A percentile compares a stretch with the other conserved stretches of the same genome.
These are phyloP conservation scores for Russula griseocarnosa DNA, from an alignment of 768 basidiomycete species.

Conservation along the genomic window DNA sequence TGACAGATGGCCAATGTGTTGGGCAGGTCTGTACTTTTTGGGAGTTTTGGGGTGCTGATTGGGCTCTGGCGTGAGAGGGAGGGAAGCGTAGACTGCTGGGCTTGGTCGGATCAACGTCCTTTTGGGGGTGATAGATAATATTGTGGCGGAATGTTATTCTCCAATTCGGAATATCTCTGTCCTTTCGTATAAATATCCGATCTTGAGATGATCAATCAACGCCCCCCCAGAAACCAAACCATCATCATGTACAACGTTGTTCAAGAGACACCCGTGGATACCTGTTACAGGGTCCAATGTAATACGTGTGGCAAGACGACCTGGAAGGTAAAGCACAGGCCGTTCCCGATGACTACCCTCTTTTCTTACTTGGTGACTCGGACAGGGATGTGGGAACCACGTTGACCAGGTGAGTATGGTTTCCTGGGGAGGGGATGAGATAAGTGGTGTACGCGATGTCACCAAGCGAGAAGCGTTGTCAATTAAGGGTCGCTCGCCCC, in stretches of 20 bases:
- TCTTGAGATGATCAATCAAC: not conserved
- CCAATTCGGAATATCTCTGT: too few species aligned
- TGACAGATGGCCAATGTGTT: not conserved
- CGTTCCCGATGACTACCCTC: not conserved
- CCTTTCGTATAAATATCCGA: too few species aligned
- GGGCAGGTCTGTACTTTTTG: not conserved
- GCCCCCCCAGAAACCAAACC: too few species aligned
- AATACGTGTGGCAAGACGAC: slow-evolving; percentile 34
- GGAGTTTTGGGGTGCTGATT: slow-evolving; percentile 6
- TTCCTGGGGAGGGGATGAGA: not conserved
- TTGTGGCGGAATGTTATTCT: too few species aligned
- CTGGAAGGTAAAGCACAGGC: slow-evolving; percentile 29
- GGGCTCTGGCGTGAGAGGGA: not conserved
- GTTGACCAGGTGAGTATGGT: slow-evolving; percentile 26
- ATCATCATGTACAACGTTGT: slow-evolving; percentile 7
- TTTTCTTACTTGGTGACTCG: not conserved
- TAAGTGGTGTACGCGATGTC: too few species aligned
- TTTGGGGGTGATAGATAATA: too few species aligned
- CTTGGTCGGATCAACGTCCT: too few species aligned
- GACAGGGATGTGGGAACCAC: slow-evolving; percentile 29
- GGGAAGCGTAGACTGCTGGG: too few species aligned
- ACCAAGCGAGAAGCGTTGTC: not conserved
- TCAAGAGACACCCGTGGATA: slow-evolving; percentile 23
- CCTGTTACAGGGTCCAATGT: slow-evolving; percentile 31
- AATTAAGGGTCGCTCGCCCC: not conserved